Percentiles rank a stretch among this genome's conserved stretches.
Evolutionary conservation across 139 green algal species (phyloP).

Genomic region (Chlorella sp.): DNA sequence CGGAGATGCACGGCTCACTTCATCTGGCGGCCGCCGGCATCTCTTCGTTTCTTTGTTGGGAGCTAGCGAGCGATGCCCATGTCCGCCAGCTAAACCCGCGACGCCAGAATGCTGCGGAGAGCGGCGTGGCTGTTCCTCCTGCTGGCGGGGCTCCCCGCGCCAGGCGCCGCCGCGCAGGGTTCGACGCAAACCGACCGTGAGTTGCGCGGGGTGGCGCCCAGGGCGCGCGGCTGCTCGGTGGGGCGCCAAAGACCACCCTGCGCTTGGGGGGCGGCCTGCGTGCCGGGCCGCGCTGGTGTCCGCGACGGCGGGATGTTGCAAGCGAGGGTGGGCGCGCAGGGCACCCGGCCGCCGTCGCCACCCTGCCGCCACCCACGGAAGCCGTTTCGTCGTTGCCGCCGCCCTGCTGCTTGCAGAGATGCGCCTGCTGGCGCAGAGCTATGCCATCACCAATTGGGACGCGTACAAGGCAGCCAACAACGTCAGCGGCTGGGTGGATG

Average conservation of each 20-base stretch:
- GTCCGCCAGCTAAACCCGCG: too few species aligned
- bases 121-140: too few species aligned
- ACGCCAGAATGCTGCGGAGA: too few species aligned
- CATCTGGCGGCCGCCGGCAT: too few species aligned
- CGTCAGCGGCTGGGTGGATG: slow-evolving; percentile 6
- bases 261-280: not conserved
- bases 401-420: slow-evolving; percentile 1
- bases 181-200: not conserved
- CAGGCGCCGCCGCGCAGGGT: not conserved
- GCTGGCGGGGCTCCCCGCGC: too few species aligned
- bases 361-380: not conserved
- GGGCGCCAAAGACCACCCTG: not conserved
- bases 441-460: slow-evolving; percentile 19
- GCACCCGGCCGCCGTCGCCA: not conserved
- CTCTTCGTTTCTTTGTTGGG: too few species aligned
- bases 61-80: too few species aligned
- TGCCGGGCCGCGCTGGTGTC: not conserved
- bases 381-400: not conserved
- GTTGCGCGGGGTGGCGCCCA: not conserved
- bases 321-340: not conserved
- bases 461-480: not conserved
- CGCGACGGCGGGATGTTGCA: not conserved
- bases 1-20: too few species aligned
- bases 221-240: not conserved
- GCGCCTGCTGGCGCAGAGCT: slow-evolving; percentile 3